These are phyloP conservation scores for Firmiana major DNA, from an alignment of 345 rosid genomes.

Conservation along the genomic window DNA sequence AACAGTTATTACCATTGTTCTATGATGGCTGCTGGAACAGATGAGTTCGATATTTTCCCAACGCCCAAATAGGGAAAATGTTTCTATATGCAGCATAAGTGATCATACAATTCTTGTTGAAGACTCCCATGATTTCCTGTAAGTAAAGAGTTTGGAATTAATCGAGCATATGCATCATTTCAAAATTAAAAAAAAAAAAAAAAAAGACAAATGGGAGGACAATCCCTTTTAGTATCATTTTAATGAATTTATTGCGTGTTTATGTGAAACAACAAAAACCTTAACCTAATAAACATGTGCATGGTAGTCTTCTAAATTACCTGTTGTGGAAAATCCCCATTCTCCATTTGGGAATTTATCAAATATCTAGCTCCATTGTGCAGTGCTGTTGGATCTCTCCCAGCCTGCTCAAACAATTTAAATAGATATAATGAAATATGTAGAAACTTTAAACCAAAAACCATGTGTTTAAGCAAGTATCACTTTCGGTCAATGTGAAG, in stretches of 20 bases:
- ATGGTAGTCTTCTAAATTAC: conserved; percentile 21
- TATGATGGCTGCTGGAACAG: background rate
- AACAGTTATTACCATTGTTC: background rate
- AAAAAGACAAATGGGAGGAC: background rate
- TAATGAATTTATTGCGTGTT: background rate
- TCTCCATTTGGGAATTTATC: conserved; percentile 61
- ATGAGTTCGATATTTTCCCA: conserved; percentile 53
- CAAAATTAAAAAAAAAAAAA: background rate
- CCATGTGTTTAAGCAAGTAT: background rate
- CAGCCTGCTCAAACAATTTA: conserved; percentile 37
- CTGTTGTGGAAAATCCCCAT: conserved; percentile 73
- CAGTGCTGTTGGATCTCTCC: conserved; percentile 55
- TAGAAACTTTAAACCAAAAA: background rate
- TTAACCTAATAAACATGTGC: background rate
- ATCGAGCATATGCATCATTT: background rate
- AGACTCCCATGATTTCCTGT: conserved; percentile 81
- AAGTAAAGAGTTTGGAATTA: background rate
- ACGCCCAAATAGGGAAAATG: conserved; percentile 68
- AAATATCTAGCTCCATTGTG: conserved; percentile 56
- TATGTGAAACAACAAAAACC: background rate
- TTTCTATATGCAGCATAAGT: conserved; percentile 54
- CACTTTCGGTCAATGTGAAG: background rate
- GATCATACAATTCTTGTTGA: conserved; percentile 71
- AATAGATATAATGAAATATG: background rate
- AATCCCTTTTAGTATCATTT: background rate